Percentiles rank a stretch among this genome's conserved stretches.
Evolutionary conservation across 176 grass and related monocot genomes (phyloP).

Genomic region (Leersia perrieri): DNA sequence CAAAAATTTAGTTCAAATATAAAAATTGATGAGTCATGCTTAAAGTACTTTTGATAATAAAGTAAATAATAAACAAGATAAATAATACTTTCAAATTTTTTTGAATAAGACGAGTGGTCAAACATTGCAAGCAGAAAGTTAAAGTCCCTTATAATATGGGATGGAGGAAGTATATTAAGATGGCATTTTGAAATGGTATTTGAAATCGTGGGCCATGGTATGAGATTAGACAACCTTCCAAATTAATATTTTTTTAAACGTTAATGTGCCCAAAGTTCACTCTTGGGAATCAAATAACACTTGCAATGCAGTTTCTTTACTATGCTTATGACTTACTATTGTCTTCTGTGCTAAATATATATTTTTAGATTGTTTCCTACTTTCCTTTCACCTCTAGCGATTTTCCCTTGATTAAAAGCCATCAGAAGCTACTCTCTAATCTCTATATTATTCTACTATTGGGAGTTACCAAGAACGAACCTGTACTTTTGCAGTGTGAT

Average conservation of each 20-base stretch:
- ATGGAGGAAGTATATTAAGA: neutral
- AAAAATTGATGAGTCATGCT: no score
- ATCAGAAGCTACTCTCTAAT: neutral
- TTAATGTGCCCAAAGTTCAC: neutral
- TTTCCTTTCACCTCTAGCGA: neutral
- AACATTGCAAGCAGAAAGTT: no score
- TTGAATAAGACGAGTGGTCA: no score
- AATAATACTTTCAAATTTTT: no score
- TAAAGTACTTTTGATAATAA: no score
- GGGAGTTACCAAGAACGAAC: neutral
- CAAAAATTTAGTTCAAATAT: no score
- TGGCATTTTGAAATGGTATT: slow-evolving; percentile 4
- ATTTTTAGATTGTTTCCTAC: no score
- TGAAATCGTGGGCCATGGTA: neutral
- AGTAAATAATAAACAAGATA: no score
- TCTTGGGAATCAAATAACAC: neutral
- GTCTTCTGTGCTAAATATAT: neutral
- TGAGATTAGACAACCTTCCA: neutral
- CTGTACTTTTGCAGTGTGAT: neutral
- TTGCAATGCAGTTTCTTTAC: neutral
- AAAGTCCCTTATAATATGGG: no score
- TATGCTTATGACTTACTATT: neutral
- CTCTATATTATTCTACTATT: neutral
- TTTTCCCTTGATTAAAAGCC: neutral
- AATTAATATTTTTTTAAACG: slow-evolving; percentile 9